Base-by-base conservation (phyloP, 163 green algal species). In the Prototheca wickerhamii region DNA sequence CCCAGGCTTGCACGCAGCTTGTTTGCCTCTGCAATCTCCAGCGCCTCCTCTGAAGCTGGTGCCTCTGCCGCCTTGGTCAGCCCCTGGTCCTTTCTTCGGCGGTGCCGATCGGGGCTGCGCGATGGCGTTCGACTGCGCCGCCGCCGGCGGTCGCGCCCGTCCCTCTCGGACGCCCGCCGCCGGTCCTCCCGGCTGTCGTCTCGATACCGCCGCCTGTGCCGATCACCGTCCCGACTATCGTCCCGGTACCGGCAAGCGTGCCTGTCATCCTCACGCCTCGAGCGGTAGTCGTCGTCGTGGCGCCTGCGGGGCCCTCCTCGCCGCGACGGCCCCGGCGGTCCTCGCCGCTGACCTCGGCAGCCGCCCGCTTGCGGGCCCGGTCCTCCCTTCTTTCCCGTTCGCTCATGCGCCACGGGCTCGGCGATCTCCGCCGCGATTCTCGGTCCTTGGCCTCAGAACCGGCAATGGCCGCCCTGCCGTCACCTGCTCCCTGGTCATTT, bases 1-100 rank as follows among this genome's bases (percentile, higher is more conserved):
- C 86, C 86, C 33, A 93, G 68, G 54, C 80, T 87, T 3, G 76
- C 79, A 2, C 86, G 78, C 70, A 89, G 61, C 29, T 71, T 74
- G 60, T 93, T 93, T 4, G 73, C 77, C 49, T 87, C 71, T 1
- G 70, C 79, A 58, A 84, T 76, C 25, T 78, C 77, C 21, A 44
- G 57, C 35, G 70, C 58, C 34, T 40, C 60, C 25, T 37, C 32
- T 40, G 12, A 58, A 17, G 54, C 35, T 42, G 4, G 26, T 30
- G 43, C 18, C 28, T 32, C 37, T 28, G 44, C 28, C 17, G 46
- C 32, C 53, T 68, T 68, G 30, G 35, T 42, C n/a, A n/a, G n/a
- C n/a, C 3, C 34, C 50, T 49, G 12, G 12, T 49, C 40, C 40
- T 15, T 10, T 49, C 12, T 15, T 15, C 40, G 40, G 12, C 40